Base-by-base conservation (phyloP, 163 green algal species). In the Chlorella variabilis region DNA sequence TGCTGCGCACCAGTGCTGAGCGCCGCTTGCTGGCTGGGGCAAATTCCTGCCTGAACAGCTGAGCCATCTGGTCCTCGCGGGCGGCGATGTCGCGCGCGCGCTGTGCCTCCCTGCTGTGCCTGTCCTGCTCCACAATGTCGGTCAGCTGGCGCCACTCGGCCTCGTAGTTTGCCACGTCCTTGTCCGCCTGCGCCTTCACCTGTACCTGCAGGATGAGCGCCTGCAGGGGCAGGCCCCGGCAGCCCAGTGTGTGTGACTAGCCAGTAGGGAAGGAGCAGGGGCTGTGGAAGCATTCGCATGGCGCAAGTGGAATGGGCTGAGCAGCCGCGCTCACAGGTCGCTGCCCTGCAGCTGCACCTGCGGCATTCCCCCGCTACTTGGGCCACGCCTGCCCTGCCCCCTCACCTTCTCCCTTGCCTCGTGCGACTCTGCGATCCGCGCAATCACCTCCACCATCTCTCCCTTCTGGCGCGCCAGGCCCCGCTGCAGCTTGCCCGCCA, bases 91-190 rank as follows among this genome's bases (percentile, higher is more conserved):
- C 92, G 68, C 75, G 56, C 51, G 82, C 39, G 9, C 87, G 76
- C 48, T 54, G 27, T 65, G 48, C 67, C 67, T 83, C 84, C 56
- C 78, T 76, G 34, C 51, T 39, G 33, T 87, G 90, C 71, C 93
- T 90, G 80, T 98, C 93, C 38, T 93, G 84, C 71, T 98, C 92
- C 59, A 98, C 97, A 71, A 98, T 89, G 69, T 90, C 78, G 0
- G 87, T 92, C 6, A 98, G 91, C 81, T 97, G 89, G 33, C 83
- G 67, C 93, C 91, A 98, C 81, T 98, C 94, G 76, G 92, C 91
- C 88, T 98, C 94, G 78, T 93, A 95, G 13, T 83, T 87, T 58
- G 86, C 85, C 77, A 93, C 89, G 86, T 97, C 93, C 87, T 93
- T 94, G 78, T 98, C 94, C 4, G 90, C 92, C 79, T 94, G 88